phyloP scores from a whole-genome alignment of 1,284 basidiomycete species.

The Phenoliferia sp. region DNA sequence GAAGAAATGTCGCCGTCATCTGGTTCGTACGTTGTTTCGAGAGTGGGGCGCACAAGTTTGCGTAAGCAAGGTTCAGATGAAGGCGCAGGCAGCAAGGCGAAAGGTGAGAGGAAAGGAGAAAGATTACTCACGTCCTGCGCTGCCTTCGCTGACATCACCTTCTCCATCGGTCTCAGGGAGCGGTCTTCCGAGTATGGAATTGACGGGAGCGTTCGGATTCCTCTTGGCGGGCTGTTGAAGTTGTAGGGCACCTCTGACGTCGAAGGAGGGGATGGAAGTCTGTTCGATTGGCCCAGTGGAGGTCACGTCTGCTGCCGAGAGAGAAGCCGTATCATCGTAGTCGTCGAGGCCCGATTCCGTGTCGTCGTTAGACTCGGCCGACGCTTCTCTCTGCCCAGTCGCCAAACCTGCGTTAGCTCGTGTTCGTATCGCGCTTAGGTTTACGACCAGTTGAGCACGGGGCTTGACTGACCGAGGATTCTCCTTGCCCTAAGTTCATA shows the following conservation, averaged over 20 bases:
- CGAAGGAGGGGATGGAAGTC: neutral
- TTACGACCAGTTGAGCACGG: too few relatives aligned
- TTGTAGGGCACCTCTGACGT: neutral
- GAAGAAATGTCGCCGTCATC: constrained; percentile 35
- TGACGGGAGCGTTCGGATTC: neutral
- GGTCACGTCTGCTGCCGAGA: neutral
- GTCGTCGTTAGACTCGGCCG: constrained; percentile 30
- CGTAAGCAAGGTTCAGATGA: too few relatives aligned
- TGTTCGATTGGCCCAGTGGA: neutral
- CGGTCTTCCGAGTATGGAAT: too few relatives aligned
- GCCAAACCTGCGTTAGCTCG: too few relatives aligned
- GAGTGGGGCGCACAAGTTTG: too few relatives aligned
- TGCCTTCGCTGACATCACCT: constrained; percentile 3
- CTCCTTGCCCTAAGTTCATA: too few relatives aligned
- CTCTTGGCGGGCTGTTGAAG: constrained; percentile 2
- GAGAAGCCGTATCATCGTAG: constrained; percentile 1
- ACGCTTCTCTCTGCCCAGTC: constrained; percentile 29
- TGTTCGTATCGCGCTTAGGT: too few relatives aligned
- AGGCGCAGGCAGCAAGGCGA: neutral
- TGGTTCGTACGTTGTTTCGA: constrained; percentile 4
- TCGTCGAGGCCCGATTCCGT: constrained; percentile 1
- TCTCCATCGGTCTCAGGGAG: neutral
- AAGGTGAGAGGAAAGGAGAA: neutral
- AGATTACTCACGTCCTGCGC: constrained; percentile 21
- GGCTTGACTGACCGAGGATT: too few relatives aligned